Base-by-base conservation (phyloP, 331 rosid genomes). In the Rhamnella rubrinervis region DNA sequence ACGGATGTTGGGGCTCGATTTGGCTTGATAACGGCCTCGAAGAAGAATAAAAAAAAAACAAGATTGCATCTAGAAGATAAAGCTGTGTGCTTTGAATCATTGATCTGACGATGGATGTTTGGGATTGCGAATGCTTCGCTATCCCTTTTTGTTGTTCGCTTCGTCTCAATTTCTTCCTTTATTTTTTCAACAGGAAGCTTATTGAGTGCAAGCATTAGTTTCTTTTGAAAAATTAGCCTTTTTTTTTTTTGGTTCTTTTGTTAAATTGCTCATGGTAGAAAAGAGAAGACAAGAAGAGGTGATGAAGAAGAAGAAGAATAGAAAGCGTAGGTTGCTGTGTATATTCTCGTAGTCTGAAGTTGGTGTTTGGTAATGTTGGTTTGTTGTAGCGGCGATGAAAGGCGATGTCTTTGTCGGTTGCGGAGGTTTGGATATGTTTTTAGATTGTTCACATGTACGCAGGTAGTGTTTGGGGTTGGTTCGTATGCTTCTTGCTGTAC, bases 151-250 rank as follows among this genome's bases (percentile, higher is more conserved):
- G 38, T 59, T 67, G 84, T 67, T 70, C 79, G 82, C 41, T 38
- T n/a, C 64, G 56, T 63, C 80, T 74, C 82, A 73, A 21, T 72
- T 21, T 83, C 83, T 71, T 85, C 92, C 89, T 80, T 87, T 87
- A 87, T 87, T 85, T 87, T 87, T 87, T 82, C 89, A 87, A 87
- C 89, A 78, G 89, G 92, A 87, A 51, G 63, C 59, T 31, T 60
- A 76, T 66, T 58, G 82, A 76, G 78, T 51, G 61, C 72, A 71
- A 58, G 66, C 75, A 28, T 53, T 53, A 18, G 25, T 53, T 53
- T 21, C 58, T 17, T 6, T 21, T 31, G 35, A 5, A 5, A 17
- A n/a, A 8, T 53, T 19, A 53, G 58, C 10, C 10, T 53, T 6
- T 18, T 6, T 18, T 6, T 4, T 49, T 25, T 28, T 17, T 28